Evolutionary conservation across 352 stramenopile genomes (phyloP).

Genomic region (Phytophthora multivora): DNA sequence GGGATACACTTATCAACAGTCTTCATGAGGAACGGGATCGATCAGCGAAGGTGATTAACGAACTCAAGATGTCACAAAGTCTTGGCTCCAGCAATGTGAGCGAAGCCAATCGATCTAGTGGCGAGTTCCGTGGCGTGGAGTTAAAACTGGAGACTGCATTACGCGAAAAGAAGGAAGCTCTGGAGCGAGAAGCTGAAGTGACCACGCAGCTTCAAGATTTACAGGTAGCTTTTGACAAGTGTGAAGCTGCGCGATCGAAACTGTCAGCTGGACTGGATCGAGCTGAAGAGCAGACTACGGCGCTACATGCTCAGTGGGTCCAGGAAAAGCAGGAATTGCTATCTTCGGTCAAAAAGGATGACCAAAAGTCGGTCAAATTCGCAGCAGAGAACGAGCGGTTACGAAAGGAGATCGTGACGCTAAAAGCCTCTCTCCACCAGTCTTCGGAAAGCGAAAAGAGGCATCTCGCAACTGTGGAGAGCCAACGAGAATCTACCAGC

Average conservation of each 20-base stretch:
- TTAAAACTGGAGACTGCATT: slow-evolving; percentile 38
- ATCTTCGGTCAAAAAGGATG: slow-evolving; percentile 36
- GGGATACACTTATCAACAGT: slow-evolving; percentile 60
- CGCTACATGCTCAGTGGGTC: slow-evolving; percentile 61
- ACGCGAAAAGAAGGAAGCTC: slow-evolving; percentile 33
- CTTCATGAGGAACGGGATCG: slow-evolving; percentile 58
- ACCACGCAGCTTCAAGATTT: slow-evolving; percentile 40
- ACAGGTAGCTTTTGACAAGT: slow-evolving; percentile 49
- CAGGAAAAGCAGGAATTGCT: slow-evolving; percentile 64
- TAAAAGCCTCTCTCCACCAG: slow-evolving; percentile 37
- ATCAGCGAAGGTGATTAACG: slow-evolving; percentile 44
- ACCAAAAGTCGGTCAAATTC: slow-evolving; percentile 35
- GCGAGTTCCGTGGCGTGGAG: slow-evolving; percentile 33
- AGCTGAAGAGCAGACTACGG: slow-evolving; percentile 57
- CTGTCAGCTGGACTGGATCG: slow-evolving; percentile 51
- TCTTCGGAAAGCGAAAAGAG: slow-evolving; percentile 45
- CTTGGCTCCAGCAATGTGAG: slow-evolving; percentile 35
- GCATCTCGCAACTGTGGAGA: slow-evolving; percentile 28
- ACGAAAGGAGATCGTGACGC: slow-evolving; percentile 39
- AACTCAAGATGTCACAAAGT: slow-evolving; percentile 44
- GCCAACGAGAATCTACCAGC: slow-evolving; percentile 20
- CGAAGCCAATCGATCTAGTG: slow-evolving; percentile 26
- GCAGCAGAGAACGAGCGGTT: slow-evolving; percentile 46
- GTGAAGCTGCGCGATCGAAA: slow-evolving; percentile 44
- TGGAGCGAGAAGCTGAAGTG: slow-evolving; percentile 29